Percentiles rank a stretch among this genome's conserved stretches.
Evolutionary conservation across 192 early-diverging fungal species (phyloP).

Genomic region (Chytriomyces confervae): DNA sequence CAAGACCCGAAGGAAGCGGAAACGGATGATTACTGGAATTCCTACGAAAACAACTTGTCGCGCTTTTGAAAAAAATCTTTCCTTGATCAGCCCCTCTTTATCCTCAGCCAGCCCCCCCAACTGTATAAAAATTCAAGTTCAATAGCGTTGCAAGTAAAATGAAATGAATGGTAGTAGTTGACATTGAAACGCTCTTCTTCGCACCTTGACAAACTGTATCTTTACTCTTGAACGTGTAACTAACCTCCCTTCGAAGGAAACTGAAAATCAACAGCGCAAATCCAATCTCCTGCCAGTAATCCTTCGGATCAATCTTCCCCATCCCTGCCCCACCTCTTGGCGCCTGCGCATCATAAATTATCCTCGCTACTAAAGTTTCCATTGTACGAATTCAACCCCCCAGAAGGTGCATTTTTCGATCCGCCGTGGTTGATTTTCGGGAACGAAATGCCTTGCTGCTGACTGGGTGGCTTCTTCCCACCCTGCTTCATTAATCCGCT

Average conservation of each 20-base stretch:
- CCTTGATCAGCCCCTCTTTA: not conserved
- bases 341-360: slow-evolving; percentile 6
- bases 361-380: slow-evolving; percentile 32
- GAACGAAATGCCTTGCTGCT: slow-evolving; percentile 24
- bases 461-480: slow-evolving; percentile 28
- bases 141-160: not conserved
- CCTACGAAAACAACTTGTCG: slow-evolving; percentile 7
- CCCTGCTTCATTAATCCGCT: slow-evolving; percentile 16
- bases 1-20: not conserved
- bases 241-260: not conserved
- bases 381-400: slow-evolving; percentile 6
- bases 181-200: not conserved
- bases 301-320: no score
- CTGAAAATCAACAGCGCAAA: not conserved
- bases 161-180: not conserved
- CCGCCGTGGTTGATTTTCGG: slow-evolving; percentile 24
- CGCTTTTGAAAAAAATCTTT: not conserved
- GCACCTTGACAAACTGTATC: no score
- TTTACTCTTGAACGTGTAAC: not conserved
- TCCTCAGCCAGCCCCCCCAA: not conserved
- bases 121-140: no score
- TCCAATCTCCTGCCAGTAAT: no score
- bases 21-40: slow-evolving; percentile 14
- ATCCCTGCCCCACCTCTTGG: no score
- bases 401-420: not conserved